Conservation (phyloP, 2,329 filamentous ascomycete genomes). For the Verticillium alfalfae region DNA sequence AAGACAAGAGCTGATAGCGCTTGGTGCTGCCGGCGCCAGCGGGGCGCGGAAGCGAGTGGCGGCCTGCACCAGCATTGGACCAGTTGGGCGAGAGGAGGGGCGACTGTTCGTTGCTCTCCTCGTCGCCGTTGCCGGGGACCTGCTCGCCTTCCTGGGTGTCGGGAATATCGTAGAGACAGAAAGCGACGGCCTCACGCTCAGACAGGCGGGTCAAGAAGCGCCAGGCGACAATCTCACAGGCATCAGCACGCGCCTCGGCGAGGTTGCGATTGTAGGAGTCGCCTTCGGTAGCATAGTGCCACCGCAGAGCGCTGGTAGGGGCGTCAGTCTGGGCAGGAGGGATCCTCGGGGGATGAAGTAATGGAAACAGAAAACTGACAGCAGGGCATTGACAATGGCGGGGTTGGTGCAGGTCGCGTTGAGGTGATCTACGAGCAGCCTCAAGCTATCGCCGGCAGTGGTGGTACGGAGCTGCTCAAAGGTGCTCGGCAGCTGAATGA, state of each 20-base stretch:
- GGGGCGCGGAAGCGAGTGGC: conserved; percentile 17
- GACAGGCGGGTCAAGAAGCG: conserved; percentile 67
- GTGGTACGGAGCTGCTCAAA: conserved; percentile 71
- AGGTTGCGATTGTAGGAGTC: conserved; percentile 55
- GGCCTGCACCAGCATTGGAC: conserved; percentile 12
- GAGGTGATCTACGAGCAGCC: conserved; percentile 58
- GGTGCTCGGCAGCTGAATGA: conserved; percentile 58
- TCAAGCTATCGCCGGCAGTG: conserved; percentile 53
- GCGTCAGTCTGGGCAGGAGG: background rate
- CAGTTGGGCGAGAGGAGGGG: conserved; percentile 34
- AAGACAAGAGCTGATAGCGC: conserved; percentile 44
- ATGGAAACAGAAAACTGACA: conserved; percentile 45
- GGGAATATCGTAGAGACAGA: conserved; percentile 68
- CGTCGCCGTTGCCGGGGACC: conserved; percentile 18
- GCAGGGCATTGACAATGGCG: conserved; percentile 64
- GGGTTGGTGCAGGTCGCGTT: conserved; percentile 59
- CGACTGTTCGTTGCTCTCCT: conserved; percentile 42
- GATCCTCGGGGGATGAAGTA: background rate
- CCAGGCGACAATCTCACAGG: conserved; percentile 79
- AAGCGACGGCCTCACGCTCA: conserved; percentile 69
- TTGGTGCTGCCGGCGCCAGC: conserved; percentile 32
- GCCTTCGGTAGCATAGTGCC: conserved; percentile 61
- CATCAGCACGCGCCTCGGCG: conserved; percentile 62
- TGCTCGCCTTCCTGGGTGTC: conserved; percentile 21
- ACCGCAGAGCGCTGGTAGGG: conserved; percentile 60